These are phyloP conservation scores for Heterobasidion irregulare DNA, from an alignment of 1,284 basidiomycete genomes.

Conservation along the genomic window DNA sequence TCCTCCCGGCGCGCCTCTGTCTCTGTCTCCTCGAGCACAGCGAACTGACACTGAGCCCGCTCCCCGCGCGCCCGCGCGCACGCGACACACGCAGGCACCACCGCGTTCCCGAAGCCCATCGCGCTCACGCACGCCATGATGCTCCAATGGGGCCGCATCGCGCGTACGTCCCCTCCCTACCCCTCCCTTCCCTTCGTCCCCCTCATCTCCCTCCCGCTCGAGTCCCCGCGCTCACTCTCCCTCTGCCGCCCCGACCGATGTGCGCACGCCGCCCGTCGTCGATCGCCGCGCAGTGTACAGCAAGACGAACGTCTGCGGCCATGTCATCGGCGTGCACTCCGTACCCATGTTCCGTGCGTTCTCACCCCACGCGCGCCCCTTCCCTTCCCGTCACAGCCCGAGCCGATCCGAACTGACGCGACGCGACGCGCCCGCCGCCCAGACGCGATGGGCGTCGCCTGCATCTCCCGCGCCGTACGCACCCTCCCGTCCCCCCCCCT, in stretches of 20 bases:
- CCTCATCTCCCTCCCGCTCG: too few species aligned
- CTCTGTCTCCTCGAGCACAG: too few species aligned
- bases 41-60: too few species aligned
- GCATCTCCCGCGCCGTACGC: constrained; percentile 2
- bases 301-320: constrained; percentile 14
- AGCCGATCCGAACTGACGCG: neutral
- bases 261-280: neutral
- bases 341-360: constrained; percentile 15
- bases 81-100: constrained; percentile 13
- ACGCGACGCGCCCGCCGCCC: too few species aligned
- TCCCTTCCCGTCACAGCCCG: neutral
- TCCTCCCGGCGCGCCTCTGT: too few species aligned
- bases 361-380: too few species aligned
- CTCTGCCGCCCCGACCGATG: neutral
- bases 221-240: too few species aligned
- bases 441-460: constrained; percentile 13
- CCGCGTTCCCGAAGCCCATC: constrained; percentile 19
- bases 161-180: neutral
- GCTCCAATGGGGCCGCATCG: neutral
- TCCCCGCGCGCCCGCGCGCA: too few species aligned
- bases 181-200: neutral
- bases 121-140: constrained; percentile 7
- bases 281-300: constrained; percentile 10
- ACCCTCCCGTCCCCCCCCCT: too few species aligned
- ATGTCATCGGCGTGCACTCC: constrained; percentile 12